These are phyloP conservation scores for Suillus discolor DNA, from an alignment of 768 basidiomycete genomes.

Conservation along the genomic window DNA sequence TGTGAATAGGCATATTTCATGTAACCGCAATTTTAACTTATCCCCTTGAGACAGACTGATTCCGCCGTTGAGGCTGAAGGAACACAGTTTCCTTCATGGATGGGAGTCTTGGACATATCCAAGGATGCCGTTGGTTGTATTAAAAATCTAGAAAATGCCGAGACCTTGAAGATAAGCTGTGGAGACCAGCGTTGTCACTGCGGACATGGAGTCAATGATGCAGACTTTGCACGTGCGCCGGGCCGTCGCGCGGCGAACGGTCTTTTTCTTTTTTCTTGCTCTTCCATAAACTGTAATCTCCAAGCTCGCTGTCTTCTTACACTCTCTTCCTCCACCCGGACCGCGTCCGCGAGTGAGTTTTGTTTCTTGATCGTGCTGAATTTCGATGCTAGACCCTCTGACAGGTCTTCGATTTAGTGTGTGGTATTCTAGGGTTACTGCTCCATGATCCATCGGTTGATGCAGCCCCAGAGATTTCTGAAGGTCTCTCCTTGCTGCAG, in stretches of 20 bases:
- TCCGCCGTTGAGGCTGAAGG: not conserved
- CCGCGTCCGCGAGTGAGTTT: conserved; percentile 30
- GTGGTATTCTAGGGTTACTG: conserved; percentile 89
- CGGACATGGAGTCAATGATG: too few relatives aligned
- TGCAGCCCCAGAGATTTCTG: conserved; percentile 87
- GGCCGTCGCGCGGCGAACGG: not conserved
- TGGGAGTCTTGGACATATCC: not conserved
- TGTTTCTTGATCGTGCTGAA: conserved; percentile 11
- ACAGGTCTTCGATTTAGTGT: conserved; percentile 54
- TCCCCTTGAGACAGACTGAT: not conserved
- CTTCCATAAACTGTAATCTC: not conserved
- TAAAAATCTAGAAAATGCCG: not conserved
- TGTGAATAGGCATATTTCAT: not conserved
- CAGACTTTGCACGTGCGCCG: not conserved
- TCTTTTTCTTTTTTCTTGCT: not conserved
- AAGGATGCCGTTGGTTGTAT: not conserved
- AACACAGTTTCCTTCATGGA: not conserved
- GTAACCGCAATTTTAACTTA: not conserved
- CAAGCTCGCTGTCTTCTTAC: not conserved
- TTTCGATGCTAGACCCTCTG: not conserved
- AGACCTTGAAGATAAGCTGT: not conserved
- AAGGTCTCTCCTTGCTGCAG: conserved; percentile 93
- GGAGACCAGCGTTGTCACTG: not conserved
- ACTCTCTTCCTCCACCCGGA: conserved; percentile 1
- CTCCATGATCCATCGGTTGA: conserved; percentile 75